Conservation (phyloP, 495 filamentous ascomycete genomes). For the Massariosphaeria phaeospora region DNA sequence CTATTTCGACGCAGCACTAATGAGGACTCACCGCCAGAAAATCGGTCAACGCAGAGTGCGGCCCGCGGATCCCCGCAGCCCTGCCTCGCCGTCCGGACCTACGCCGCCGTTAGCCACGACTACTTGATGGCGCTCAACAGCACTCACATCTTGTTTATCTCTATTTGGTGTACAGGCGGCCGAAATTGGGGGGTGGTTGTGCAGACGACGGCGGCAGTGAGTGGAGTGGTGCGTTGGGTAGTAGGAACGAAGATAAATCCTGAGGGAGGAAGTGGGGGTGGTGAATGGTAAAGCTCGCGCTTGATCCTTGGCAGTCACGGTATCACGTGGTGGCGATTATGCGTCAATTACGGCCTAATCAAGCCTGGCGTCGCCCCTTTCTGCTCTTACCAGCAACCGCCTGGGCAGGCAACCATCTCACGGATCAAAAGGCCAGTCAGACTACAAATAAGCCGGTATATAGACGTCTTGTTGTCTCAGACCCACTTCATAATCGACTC, state of each 20-base stretch:
- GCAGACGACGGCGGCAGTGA: neutral
- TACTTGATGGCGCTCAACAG: neutral
- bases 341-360: neutral
- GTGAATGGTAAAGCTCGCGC: neutral
- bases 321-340: conserved; percentile 11
- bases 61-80: conserved; percentile 51
- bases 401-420: no score
- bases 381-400: no score
- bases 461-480: no score
- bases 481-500: no score
- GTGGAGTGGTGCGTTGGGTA: neutral
- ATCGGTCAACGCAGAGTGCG: conserved; percentile 75
- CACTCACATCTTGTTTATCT: conserved; percentile 2
- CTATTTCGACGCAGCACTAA: conserved; percentile 1
- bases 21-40: conserved; percentile 73
- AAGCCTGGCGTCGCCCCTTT: conserved; percentile 2
- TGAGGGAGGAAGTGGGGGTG: neutral
- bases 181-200: neutral
- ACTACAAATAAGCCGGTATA: no score
- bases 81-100: conserved; percentile 19
- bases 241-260: neutral
- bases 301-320: neutral
- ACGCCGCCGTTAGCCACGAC: neutral
- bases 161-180: neutral
- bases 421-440: no score